These are phyloP conservation scores for Cryptococcus sp. DNA, from an alignment of 1,284 basidiomycete species.

Conservation along the genomic window DNA sequence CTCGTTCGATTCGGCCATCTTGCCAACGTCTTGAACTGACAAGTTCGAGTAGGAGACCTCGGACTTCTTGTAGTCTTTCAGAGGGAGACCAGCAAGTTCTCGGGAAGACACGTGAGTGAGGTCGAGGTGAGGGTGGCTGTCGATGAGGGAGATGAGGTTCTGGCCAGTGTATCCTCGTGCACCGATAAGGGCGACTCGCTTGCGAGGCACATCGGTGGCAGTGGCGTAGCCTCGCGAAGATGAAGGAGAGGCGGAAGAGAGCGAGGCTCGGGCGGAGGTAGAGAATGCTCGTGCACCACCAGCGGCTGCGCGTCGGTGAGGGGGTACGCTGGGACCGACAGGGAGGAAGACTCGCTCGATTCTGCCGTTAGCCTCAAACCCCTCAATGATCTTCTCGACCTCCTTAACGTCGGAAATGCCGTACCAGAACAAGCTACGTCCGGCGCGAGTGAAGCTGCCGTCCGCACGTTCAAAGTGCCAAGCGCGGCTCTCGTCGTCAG, in stretches of 20 bases:
- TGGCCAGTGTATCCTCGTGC: conserved; percentile 94
- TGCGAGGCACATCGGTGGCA: conserved; percentile 65
- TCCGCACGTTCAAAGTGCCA: conserved; percentile 99
- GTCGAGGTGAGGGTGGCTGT: conserved; percentile 80
- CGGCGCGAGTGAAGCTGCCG: conserved; percentile 93
- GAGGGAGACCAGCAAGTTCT: conserved; percentile 79
- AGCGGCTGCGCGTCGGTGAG: conserved; percentile 57
- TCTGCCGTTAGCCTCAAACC: conserved; percentile 80
- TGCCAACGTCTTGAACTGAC: conserved; percentile 71
- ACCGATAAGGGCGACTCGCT: conserved; percentile 92
- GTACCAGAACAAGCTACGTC: conserved; percentile 94
- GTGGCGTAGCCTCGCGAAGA: conserved; percentile 57
- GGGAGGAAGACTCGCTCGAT: conserved; percentile 88
- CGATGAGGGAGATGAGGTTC: conserved; percentile 80
- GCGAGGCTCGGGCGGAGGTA: conserved; percentile 63
- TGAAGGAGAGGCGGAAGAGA: conserved; percentile 54
- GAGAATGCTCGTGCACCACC: conserved; percentile 67
- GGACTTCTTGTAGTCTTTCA: conserved; percentile 81
- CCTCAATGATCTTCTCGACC: conserved; percentile 81
- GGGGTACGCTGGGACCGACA: conserved; percentile 76
- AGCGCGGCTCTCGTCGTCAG: conserved; percentile 90
- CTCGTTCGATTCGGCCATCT: conserved; percentile 81
- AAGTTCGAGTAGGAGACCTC: conserved; percentile 78
- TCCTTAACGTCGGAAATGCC: conserved; percentile 89
- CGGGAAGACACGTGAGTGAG: conserved; percentile 95